Evolutionary conservation across 2,329 filamentous ascomycete species (phyloP).

Genomic region (Ophiostoma sp.): DNA sequence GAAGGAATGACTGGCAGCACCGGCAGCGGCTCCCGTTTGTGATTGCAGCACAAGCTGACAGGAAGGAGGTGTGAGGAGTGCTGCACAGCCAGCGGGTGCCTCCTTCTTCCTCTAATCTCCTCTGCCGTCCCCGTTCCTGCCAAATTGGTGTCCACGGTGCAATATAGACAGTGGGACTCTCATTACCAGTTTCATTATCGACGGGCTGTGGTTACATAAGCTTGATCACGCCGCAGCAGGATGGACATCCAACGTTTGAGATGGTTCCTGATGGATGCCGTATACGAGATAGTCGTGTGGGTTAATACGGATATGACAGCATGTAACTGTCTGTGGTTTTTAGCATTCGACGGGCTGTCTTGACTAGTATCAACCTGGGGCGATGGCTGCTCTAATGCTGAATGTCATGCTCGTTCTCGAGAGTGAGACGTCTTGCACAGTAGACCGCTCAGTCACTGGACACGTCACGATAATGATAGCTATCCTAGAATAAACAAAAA

Average conservation of each 20-base stretch:
- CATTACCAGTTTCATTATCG: background rate
- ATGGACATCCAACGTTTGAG: too few species aligned
- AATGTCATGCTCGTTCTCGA: background rate
- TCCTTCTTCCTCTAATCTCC: background rate
- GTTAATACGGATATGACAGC: too few species aligned
- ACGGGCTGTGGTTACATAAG: background rate
- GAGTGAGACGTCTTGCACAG: background rate
- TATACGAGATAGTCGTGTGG: too few species aligned
- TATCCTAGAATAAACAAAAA: too few species aligned
- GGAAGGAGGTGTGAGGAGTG: background rate
- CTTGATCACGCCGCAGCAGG: too few species aligned
- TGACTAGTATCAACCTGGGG: background rate
- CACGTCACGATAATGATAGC: too few species aligned
- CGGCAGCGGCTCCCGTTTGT: background rate
- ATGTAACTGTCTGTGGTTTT: too few species aligned
- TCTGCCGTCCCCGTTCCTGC: slow-evolving; percentile 6
- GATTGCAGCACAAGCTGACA: background rate
- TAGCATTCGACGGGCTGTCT: background rate
- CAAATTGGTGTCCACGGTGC: slow-evolving; percentile 7
- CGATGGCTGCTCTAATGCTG: background rate
- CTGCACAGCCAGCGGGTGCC: background rate
- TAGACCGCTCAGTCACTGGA: too few species aligned
- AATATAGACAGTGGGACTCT: slow-evolving; percentile 8
- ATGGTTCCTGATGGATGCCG: too few species aligned
- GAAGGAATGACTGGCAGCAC: background rate